A percentile compares a stretch with the other conserved stretches of the same genome.
These are phyloP conservation scores for Elymus sibiricus DNA, from an alignment of 176 grass and related monocot genomes.

Conservation along the genomic window DNA sequence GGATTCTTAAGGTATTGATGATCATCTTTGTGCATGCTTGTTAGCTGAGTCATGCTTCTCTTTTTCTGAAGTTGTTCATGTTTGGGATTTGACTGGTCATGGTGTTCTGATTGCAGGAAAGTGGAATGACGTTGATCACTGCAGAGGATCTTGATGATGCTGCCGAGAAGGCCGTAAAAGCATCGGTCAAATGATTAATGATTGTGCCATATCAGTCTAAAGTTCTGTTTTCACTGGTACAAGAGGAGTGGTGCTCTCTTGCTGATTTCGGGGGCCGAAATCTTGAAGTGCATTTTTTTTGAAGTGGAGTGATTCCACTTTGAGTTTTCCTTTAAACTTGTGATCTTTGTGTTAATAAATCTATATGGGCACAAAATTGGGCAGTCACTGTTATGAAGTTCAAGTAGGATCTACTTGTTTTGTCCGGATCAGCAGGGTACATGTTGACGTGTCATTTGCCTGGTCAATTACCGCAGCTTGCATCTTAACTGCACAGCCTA, in stretches of 20 bases:
- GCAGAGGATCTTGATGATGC: conserved; percentile 98
- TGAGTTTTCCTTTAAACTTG: not conserved
- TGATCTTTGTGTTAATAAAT: conserved; percentile 44
- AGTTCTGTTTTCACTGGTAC: conserved; percentile 21
- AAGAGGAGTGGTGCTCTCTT: conserved; percentile 36
- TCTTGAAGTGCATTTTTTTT: conserved; percentile 23
- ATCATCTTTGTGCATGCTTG: not conserved
- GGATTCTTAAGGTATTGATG: conserved; percentile 92
- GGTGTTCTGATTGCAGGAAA: conserved; percentile 60
- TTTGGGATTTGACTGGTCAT: conserved; percentile 1
- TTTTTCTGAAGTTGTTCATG: not conserved
- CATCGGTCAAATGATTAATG: conserved; percentile 52
- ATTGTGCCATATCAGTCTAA: conserved; percentile 12
- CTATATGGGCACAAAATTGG: conserved; percentile 17
- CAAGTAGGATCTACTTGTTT: not conserved
- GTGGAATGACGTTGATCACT: conserved; percentile 88
- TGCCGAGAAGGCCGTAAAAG: conserved; percentile 87
- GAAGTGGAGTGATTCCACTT: conserved; percentile 14
- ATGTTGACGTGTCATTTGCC: not conserved
- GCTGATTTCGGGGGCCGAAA: conserved; percentile 11
- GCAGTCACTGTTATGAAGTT: not conserved
- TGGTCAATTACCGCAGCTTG: not conserved
- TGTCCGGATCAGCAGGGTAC: not conserved
- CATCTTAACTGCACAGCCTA: not conserved
- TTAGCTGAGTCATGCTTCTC: not conserved